Evolutionary conservation across 2,329 filamentous ascomycete genomes (phyloP).

Genomic region (Aspergillus nomiae): DNA sequence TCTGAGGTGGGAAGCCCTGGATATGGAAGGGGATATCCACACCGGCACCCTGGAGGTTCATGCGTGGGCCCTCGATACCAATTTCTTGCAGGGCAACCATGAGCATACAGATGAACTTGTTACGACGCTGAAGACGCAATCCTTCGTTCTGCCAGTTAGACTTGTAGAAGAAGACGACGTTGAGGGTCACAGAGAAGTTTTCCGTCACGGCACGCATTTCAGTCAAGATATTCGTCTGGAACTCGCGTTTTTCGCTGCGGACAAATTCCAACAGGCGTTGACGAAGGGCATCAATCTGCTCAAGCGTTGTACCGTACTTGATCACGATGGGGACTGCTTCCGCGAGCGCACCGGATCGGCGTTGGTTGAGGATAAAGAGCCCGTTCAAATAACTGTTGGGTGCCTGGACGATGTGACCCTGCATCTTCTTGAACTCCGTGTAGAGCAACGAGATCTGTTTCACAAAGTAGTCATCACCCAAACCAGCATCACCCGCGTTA

Average conservation of each 20-base stretch:
- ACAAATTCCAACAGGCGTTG: constrained; percentile 82
- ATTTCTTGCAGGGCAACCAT: constrained; percentile 83
- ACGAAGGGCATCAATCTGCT: constrained; percentile 81
- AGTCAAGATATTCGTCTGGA: constrained; percentile 80
- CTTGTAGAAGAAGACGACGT: constrained; percentile 97
- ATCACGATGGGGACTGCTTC: constrained; percentile 83
- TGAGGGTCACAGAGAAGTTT: constrained; percentile 82
- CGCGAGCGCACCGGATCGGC: constrained; percentile 82
- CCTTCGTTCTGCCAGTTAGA: constrained; percentile 95
- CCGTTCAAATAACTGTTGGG: constrained; percentile 93
- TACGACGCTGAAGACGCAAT: constrained; percentile 82
- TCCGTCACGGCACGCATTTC: constrained; percentile 79
- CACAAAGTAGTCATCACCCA: constrained; percentile 92
- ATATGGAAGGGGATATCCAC: constrained; percentile 68
- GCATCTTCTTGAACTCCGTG: constrained; percentile 98
- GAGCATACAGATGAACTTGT: constrained; percentile 90
- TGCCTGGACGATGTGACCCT: constrained; percentile 92
- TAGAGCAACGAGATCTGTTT: constrained; percentile 91
- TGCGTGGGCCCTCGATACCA: constrained; percentile 80
- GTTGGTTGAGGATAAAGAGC: constrained; percentile 92
- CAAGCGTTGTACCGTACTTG: constrained; percentile 82
- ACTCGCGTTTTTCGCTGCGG: constrained; percentile 82
- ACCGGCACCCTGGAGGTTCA: constrained; percentile 69
- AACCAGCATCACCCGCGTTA: constrained; percentile 75
- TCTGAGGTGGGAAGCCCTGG: constrained; percentile 51